Conservation (phyloP, 2,329 filamentous ascomycete species). For the Penicillium oxalicum region DNA sequence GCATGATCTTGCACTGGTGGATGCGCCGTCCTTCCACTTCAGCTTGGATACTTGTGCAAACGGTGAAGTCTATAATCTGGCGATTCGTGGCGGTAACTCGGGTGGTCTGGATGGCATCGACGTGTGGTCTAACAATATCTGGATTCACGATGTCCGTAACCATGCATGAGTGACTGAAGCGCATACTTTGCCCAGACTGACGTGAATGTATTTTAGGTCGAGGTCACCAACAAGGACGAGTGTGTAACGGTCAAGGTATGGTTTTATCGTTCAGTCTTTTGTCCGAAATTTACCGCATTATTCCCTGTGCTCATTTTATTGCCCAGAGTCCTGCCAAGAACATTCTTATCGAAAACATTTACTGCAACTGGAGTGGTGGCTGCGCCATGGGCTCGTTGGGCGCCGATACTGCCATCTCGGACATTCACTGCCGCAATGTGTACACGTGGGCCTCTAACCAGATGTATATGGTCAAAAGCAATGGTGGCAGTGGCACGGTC, state of each 20-base stretch:
- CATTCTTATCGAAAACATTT: constrained; percentile 55
- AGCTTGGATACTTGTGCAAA: constrained; percentile 46
- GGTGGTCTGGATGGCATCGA: constrained; percentile 54
- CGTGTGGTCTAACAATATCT: constrained; percentile 51
- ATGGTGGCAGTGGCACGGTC: constrained; percentile 52
- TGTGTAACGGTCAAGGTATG: constrained; percentile 52
- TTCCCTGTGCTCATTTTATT: not conserved
- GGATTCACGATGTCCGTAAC: constrained; percentile 48
- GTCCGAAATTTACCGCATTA: too few species aligned
- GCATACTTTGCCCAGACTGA: not conserved
- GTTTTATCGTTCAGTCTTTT: not conserved
- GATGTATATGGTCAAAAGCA: constrained; percentile 59
- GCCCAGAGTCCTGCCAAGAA: constrained; percentile 45
- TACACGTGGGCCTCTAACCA: constrained; percentile 57
- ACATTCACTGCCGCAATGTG: constrained; percentile 51
- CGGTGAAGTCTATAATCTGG: constrained; percentile 53
- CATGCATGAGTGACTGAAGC: not conserved
- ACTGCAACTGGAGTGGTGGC: constrained; percentile 58
- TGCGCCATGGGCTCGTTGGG: constrained; percentile 54
- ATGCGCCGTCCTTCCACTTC: constrained; percentile 49
- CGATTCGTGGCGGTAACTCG: constrained; percentile 47
- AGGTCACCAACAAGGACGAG: constrained; percentile 59
- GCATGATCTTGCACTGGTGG: constrained; percentile 46
- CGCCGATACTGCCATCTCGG: constrained; percentile 45
- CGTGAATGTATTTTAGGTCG: constrained; percentile 29